These are phyloP conservation scores for Botrytis hyacinthi DNA, from an alignment of 2,329 filamentous ascomycete species.

Conservation along the genomic window DNA sequence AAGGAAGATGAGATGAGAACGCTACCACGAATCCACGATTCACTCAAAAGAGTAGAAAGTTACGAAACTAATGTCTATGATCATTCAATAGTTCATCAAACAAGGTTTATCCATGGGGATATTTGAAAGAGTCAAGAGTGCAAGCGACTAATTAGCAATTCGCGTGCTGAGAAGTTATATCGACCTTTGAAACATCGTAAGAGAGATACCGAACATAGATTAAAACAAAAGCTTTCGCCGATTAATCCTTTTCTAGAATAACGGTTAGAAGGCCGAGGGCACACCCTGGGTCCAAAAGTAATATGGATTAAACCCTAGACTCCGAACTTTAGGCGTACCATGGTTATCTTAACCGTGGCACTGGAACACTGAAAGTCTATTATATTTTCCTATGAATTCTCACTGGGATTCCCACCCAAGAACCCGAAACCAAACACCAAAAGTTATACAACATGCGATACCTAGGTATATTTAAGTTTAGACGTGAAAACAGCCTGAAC, in stretches of 20 bases:
- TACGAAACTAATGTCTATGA: slow-evolving; percentile 4
- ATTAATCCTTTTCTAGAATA: slow-evolving; percentile 2
- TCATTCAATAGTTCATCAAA: background rate
- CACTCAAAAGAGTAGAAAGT: slow-evolving; percentile 13
- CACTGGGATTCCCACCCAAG: background rate
- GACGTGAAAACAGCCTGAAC: background rate
- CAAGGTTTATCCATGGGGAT: no score
- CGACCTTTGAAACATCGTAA: background rate
- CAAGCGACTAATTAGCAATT: background rate
- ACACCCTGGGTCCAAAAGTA: background rate
- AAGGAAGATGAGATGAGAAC: slow-evolving; percentile 5
- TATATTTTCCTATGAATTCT: background rate
- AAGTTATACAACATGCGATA: background rate
- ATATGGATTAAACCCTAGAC: background rate
- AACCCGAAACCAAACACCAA: background rate
- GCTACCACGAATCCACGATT: background rate
- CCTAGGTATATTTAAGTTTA: background rate
- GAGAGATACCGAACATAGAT: background rate
- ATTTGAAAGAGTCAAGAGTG: background rate
- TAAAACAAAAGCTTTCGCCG: background rate
- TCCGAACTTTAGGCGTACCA: slow-evolving; percentile 6
- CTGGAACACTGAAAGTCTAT: background rate
- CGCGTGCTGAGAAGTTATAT: background rate
- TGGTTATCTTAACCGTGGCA: background rate
- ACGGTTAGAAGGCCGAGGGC: background rate